Evolutionary conservation across 805 yeast genomes (phyloP).

Genomic region (Huiozyma naganishii): DNA sequence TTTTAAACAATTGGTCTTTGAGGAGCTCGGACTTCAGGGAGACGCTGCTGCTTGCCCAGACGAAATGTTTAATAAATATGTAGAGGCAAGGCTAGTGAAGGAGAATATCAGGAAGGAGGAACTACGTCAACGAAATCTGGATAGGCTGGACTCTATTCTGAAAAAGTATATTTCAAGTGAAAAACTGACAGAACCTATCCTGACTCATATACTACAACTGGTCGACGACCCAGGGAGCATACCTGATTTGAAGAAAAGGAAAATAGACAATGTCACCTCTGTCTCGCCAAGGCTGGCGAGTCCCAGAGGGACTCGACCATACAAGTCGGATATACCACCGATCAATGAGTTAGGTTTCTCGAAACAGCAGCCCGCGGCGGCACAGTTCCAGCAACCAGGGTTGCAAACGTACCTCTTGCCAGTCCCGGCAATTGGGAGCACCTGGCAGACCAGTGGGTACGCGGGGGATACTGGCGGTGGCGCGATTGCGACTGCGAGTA

Average conservation of each 20-base stretch:
- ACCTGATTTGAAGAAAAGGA: slow-evolving; percentile 4
- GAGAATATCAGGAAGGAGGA: slow-evolving; percentile 14
- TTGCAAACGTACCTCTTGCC: slow-evolving; percentile 3
- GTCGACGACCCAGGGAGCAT: neutral
- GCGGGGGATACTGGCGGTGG: too few species aligned
- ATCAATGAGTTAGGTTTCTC: slow-evolving; percentile 3
- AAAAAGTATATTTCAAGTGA: slow-evolving; percentile 12
- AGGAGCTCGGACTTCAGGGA: neutral
- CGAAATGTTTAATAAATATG: slow-evolving; percentile 9
- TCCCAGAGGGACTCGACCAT: slow-evolving; percentile 10
- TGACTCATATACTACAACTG: slow-evolving; percentile 9
- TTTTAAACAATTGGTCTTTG: neutral
- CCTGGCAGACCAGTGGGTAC: neutral
- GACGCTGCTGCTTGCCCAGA: neutral
- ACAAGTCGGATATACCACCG: slow-evolving; percentile 9
- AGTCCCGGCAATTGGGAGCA: neutral
- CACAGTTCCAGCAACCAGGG: neutral
- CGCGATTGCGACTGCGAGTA: too few species aligned
- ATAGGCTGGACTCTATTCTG: slow-evolving; percentile 10
- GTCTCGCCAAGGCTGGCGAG: slow-evolving; percentile 5
- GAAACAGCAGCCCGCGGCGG: neutral
- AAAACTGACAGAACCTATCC: slow-evolving; percentile 9
- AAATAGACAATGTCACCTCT: neutral
- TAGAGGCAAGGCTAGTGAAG: slow-evolving; percentile 11
- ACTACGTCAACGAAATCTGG: slow-evolving; percentile 12